Conservation (phyloP, 148 eudicot genomes). For the Vaccinium vitisidaea region DNA sequence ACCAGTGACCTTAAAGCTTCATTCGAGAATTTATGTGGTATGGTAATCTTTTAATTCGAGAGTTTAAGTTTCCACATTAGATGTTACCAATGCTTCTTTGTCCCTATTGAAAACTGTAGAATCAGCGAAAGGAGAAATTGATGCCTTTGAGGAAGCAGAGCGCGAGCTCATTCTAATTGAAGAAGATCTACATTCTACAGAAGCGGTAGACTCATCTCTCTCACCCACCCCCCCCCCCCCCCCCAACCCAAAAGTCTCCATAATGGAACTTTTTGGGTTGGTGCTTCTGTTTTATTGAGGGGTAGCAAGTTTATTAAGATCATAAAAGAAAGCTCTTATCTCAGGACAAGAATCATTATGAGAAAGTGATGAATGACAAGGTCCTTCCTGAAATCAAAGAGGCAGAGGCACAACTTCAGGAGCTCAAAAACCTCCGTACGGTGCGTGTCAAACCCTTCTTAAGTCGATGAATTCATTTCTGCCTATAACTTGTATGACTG, state of each 20-base stretch:
- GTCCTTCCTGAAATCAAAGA: conserved; percentile 51
- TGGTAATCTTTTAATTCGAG: conserved; percentile 6
- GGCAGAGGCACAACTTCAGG: conserved; percentile 51
- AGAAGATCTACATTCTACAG: conserved; percentile 43
- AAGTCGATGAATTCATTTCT: neutral
- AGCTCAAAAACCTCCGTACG: conserved; percentile 58
- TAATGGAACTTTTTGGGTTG: neutral
- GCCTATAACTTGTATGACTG: neutral
- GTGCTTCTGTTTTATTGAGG: conserved; percentile 8
- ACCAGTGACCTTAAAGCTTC: conserved; percentile 48
- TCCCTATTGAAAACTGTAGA: conserved; percentile 38
- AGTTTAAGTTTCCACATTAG: neutral
- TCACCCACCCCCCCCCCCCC: too few relatives aligned
- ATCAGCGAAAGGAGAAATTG: conserved; percentile 67
- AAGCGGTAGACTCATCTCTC: conserved; percentile 38
- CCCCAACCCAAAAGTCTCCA: too few relatives aligned
- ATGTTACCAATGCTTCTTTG: conserved; percentile 11
- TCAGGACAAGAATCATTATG: conserved; percentile 66
- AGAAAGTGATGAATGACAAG: conserved; percentile 41
- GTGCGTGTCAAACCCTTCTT: conserved; percentile 30
- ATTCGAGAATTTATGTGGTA: conserved; percentile 69
- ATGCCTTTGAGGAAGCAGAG: conserved; percentile 61
- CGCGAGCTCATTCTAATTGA: conserved; percentile 47
- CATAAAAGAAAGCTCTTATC: conserved; percentile 14
- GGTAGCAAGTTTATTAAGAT: conserved; percentile 9